A percentile compares a stretch with the other conserved stretches of the same genome.
Evolutionary conservation across 2,329 filamentous ascomycete species (phyloP).

Genomic region (Phaeosphaeriaceae sp.): DNA sequence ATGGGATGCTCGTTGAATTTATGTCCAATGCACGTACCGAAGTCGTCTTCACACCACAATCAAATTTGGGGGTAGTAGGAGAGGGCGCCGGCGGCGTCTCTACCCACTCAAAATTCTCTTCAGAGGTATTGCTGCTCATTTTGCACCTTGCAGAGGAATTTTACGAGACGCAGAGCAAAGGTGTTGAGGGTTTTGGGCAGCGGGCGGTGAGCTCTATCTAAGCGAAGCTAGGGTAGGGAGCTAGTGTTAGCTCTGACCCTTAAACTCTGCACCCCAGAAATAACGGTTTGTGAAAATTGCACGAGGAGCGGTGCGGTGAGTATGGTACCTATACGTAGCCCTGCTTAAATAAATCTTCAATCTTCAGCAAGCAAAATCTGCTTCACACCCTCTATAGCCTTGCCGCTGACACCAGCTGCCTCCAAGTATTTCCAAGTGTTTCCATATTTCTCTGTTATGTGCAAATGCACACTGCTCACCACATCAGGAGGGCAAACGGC

Average conservation of each 20-base stretch:
- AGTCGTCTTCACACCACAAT: constrained; percentile 68
- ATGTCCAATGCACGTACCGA: constrained; percentile 54
- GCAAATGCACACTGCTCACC: constrained; percentile 63
- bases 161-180: constrained; percentile 32
- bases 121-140: constrained; percentile 49
- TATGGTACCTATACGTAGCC: too few relatives aligned
- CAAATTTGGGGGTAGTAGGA: constrained; percentile 57
- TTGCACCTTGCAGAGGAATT: constrained; percentile 42
- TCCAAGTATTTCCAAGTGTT: constrained; percentile 71
- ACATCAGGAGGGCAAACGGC: constrained; percentile 69
- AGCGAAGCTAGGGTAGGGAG: constrained; percentile 27
- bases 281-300: neutral
- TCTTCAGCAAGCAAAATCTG: constrained; percentile 34
- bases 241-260: constrained; percentile 24
- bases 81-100: constrained; percentile 65
- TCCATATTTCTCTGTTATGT: constrained; percentile 69
- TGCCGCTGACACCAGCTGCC: constrained; percentile 59
- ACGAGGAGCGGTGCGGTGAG: too few relatives aligned
- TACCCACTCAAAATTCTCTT: constrained; percentile 70
- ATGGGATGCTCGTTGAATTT: constrained; percentile 22
- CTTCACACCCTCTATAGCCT: constrained; percentile 46
- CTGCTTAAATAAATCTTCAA: constrained; percentile 18
- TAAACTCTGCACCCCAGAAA: constrained; percentile 11
- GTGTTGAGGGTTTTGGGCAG: constrained; percentile 30
- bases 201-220: constrained; percentile 37